Evolutionary conservation across 495 filamentous ascomycete genomes (phyloP), one percentile per base, ranked within the genome.

Genomic region (Annulohypoxylon moriforme): DNA sequence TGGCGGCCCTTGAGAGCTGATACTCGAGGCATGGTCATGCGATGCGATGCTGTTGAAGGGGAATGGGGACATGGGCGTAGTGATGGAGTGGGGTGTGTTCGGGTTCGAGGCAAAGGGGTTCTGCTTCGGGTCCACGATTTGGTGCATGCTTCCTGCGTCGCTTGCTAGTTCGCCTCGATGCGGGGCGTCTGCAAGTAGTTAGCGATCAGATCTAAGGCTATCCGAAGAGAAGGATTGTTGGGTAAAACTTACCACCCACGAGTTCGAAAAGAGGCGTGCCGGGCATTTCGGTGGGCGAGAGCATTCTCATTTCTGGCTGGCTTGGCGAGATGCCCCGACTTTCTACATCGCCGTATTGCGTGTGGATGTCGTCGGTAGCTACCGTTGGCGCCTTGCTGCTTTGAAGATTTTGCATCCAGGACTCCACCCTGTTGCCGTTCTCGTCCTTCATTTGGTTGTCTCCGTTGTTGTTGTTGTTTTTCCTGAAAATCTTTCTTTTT

Each of bases 341-440:
- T 25, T 78, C 77, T 25, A 75, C 58, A 14, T 78, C 78, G 1
- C 67, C 74, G 53, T 58, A 76, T 27, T 74, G 76, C 11, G 55
- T 76, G 14, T 74, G 76, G 18, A 74, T 77, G 14, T 86, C 82
- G 2, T 85, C 83, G n/a, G 80, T 83, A 1, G 79, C 83, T 5
- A 84, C 67, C 9, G 85, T 88, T 10, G 78, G 78, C 0, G 84
- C 80, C 67, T 88, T 87, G 42, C 66, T 75, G 33, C 27, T 64
- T 29, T 80, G 81, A 18, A 58, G 3, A 10, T 72, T 72, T 25
- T 78, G 79, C 36, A 88, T 74, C 86, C 86, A 88, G 25, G 73
- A 78, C 29, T 73, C 47, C 59, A 86, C 81, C 53, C 78, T 77
- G 60, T 75, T 71, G 46, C 76, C 74, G 55, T 77, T 81, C 34